Percentiles rank a stretch among this genome's conserved stretches.
Conservation (phyloP, 805 yeast genomes). For the Peterozyma toletana region DNA sequence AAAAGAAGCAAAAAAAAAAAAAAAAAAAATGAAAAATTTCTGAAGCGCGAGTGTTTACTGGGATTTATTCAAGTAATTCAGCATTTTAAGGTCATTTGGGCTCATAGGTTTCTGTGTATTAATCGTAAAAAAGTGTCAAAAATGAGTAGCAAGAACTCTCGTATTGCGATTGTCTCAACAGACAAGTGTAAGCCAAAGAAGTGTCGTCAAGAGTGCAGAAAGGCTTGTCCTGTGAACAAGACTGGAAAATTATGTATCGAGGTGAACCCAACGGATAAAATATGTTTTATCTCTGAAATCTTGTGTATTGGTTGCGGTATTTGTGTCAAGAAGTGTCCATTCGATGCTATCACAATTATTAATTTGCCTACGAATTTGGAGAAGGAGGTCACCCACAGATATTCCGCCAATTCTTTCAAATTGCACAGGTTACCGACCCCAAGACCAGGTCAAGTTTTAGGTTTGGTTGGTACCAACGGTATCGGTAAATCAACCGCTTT, state of each 20-base stretch:
- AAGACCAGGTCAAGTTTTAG: slow-evolving; percentile 97
- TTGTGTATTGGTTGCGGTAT: slow-evolving; percentile 99
- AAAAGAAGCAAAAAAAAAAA: no score
- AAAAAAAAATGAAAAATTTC: no score
- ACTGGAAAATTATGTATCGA: slow-evolving; percentile 98
- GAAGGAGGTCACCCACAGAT: slow-evolving; percentile 89
- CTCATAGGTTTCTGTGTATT: no score
- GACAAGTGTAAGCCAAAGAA: slow-evolving; percentile 98
- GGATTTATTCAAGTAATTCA: no score
- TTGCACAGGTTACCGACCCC: slow-evolving; percentile 97
- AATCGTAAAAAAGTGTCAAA: slow-evolving; percentile 11
- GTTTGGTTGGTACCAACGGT: slow-evolving; percentile 98
- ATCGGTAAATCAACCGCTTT: slow-evolving; percentile 97
- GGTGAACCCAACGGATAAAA: slow-evolving; percentile 82
- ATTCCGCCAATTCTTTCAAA: slow-evolving; percentile 96
- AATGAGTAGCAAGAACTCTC: slow-evolving; percentile 38
- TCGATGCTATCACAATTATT: slow-evolving; percentile 93
- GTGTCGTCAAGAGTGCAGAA: slow-evolving; percentile 97
- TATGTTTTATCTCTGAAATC: slow-evolving; percentile 90
- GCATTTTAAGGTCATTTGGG: no score
- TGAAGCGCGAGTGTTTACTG: no score
- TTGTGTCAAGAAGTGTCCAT: slow-evolving; percentile 97
- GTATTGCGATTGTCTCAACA: slow-evolving; percentile 93
- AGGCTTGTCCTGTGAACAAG: slow-evolving; percentile 95
- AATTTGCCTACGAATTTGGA: slow-evolving; percentile 95